Conservation (phyloP, 148 eudicot genomes). For the Agrostemma githago region DNA sequence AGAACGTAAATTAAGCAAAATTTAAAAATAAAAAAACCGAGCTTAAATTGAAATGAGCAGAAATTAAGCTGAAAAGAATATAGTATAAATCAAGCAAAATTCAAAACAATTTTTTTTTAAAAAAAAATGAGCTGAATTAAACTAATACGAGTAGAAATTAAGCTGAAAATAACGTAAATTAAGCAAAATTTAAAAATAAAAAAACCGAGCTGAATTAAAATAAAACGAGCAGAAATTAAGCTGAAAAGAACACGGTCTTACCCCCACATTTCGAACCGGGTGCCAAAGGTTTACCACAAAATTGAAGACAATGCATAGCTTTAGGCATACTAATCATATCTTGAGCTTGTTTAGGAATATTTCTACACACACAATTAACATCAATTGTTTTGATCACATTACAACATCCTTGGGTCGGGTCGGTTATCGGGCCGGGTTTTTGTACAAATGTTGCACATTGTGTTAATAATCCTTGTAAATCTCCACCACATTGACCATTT, state of each 20-base stretch:
- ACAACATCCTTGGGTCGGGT: conserved; percentile 44
- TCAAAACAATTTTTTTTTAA: no score
- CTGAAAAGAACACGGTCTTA: background rate
- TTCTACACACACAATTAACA: conserved; percentile 38
- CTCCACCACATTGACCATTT: conserved; percentile 46
- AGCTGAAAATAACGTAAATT: background rate
- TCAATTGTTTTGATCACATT: conserved; percentile 35
- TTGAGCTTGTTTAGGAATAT: conserved; percentile 37
- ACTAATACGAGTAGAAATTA: background rate
- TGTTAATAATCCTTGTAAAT: conserved; percentile 37
- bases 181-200: no score
- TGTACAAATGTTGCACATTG: conserved; percentile 43
- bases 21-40: no score
- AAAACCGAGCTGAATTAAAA: background rate
- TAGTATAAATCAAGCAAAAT: no score
- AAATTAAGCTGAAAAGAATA: no score
- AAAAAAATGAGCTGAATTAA: background rate
- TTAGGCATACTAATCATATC: conserved; percentile 51
- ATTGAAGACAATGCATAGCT: conserved; percentile 32
- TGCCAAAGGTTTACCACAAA: conserved; percentile 42
- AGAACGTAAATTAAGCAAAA: no score
- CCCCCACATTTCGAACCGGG: conserved; percentile 56
- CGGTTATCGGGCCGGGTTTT: conserved; percentile 31
- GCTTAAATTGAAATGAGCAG: no score
- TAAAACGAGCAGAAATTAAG: no score